Evolutionary conservation across 2,329 filamentous ascomycete genomes (phyloP), one percentile per base, ranked within the genome.

Genomic region (Tolypocladium guangdongense): DNA sequence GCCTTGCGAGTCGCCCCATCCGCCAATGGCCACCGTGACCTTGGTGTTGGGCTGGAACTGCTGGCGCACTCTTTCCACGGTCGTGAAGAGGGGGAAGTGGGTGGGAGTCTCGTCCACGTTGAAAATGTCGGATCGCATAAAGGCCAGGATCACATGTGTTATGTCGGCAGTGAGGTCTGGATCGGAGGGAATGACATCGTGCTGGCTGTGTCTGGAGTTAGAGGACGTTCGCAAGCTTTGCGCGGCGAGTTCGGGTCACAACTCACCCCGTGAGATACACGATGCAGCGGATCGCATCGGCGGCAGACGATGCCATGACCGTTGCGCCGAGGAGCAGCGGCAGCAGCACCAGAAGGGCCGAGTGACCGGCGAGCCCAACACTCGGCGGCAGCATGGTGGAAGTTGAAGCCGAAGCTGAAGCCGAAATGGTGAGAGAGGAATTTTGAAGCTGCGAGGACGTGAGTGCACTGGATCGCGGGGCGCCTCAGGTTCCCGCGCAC

Each of bases 1-100:
- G 0, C 84, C 86, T 7, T 67, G 64, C 0, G 78, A 83, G 55
- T 88, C 83, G 0, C 85, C 86, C 86, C 87, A 90, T 51, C 86
- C 87, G 12, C 87, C 87, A 57, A 90, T 81, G 22, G 87, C 85
- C 38, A 90, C 75, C 71, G 86, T 77, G 24, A 90, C 68, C 59
- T 86, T 83, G 22, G 83, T 83, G 30, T 72, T 72, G 0, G 67
- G 55, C 7, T 67, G 67, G 55, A 84, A 82, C 52, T 73, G 68
- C 20, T 62, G 54, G 5, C 81, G 77, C 16, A 76, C 71, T 14
- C 72, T 64, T 3, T 65, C 61, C 2, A 84, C 71, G 2, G 72
- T 73, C 4, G 74, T 78, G 59, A 83, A 83, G 7, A 84, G 65
- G 0, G 77, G 74, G 68, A 76, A 82, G 4, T 62, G 53, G 4